Evolutionary conservation across 1,284 basidiomycete species (phyloP), one percentile per base, ranked within the genome.

Genomic region (Cryptococcus sp.): DNA sequence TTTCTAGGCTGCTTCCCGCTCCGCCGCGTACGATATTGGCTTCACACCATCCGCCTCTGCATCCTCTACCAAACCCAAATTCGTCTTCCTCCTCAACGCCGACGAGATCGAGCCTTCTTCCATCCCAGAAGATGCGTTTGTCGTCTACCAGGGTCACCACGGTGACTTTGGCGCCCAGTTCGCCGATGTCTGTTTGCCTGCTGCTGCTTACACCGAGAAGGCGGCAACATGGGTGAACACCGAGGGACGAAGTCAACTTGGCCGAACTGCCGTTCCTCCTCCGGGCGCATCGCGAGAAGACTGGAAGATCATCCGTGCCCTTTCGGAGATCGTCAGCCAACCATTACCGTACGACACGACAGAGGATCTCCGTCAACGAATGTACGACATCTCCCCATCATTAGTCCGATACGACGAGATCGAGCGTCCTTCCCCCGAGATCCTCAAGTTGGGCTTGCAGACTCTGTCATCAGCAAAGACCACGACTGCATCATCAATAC

Each of bases 121-220:
- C n/a, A 96, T 99, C 63, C 94, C 96, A 34, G 82, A 86, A 62
- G 86, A 94, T 70, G 93, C 95, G 1, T 99, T 99, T 73, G 95
- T 99, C 46, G 95, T 99, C 16, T 99, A 99, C 81, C 96, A 99
- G 78, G 96, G 96, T 46, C 95, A 98, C 79, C 95, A 99, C 75
- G 96, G 96, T 76, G 96, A 99, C 76, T 83, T 93, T 45, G 95
- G 96, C 51, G 96, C 96, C 3, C 91, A 94, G 73, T 88, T 94
- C 52, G 96, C 96, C 19, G 95, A 99, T 76, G 93, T 99, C 58
- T 92, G 91, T 76, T 81, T 99, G 44, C 96, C 96, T 45, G 93
- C 86, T 25, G 85, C 89, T 23, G 95, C 95, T 2, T 98, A 98
- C 81, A 99, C 95, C 2, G 96, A 99, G 81, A 99, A 99, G 81